Conservation (phyloP, 495 filamentous ascomycete species). For the Aspergillus coremiiformis region DNA sequence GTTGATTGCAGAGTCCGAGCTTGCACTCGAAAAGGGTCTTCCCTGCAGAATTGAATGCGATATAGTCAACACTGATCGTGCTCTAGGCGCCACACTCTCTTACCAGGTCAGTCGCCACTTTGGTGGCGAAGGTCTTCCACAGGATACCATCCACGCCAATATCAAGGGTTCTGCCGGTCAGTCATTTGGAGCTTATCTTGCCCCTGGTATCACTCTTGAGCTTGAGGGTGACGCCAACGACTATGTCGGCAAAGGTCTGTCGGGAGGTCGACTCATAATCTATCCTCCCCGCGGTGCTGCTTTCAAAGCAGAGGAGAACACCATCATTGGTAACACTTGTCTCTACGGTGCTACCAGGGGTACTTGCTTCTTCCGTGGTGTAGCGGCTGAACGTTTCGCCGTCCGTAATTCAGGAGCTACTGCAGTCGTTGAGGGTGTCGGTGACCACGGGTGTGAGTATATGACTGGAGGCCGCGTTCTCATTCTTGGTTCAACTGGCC, state of each 20-base stretch:
- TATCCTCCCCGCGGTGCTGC: constrained; percentile 91
- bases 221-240: constrained; percentile 97
- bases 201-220: constrained; percentile 91
- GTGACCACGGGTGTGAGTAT: constrained; percentile 98
- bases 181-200: constrained; percentile 94
- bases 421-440: constrained; percentile 93
- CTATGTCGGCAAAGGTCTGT: constrained; percentile 96
- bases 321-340: constrained; percentile 94
- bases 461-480: constrained; percentile 97
- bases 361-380: constrained; percentile 95
- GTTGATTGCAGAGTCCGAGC: constrained; percentile 93
- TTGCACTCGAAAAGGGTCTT: constrained; percentile 92
- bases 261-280: constrained; percentile 90
- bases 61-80: constrained; percentile 96
- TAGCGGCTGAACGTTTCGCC: constrained; percentile 95
- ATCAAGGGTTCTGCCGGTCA: constrained; percentile 98
- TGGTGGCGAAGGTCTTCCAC: constrained; percentile 82
- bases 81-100: constrained; percentile 88
- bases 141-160: constrained; percentile 94
- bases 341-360: constrained; percentile 93
- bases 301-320: constrained; percentile 97
- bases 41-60: constrained; percentile 95
- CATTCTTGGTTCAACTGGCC: constrained; percentile 85
- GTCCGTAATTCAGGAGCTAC: constrained; percentile 97
- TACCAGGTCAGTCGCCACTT: constrained; percentile 94